Percentiles rank a stretch among this genome's conserved stretches.
These are phyloP conservation scores for Ogataea hybrid DNA, from an alignment of 1,139 yeast genomes.

Conservation along the genomic window DNA sequence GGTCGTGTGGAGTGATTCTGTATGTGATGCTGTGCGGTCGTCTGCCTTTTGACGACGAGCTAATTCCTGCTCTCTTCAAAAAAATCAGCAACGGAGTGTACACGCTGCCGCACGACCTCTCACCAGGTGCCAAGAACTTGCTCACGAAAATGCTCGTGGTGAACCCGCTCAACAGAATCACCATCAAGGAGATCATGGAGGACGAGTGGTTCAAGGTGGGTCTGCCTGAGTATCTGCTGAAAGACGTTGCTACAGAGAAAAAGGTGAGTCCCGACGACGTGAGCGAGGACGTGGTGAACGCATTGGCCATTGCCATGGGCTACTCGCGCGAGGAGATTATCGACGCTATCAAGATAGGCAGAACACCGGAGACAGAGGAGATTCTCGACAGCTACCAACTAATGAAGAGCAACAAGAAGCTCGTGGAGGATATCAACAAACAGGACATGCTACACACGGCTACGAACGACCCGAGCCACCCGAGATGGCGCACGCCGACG, in stretches of 20 bases:
- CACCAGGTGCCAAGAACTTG: conserved; percentile 83
- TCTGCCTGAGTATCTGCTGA: conserved; percentile 78
- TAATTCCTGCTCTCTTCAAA: conserved; percentile 93
- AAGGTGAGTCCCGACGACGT: conserved; percentile 39
- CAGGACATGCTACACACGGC: conserved; percentile 26
- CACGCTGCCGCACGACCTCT: conserved; percentile 84
- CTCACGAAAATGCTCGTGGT: conserved; percentile 94
- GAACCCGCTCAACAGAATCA: conserved; percentile 92
- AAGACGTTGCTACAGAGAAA: conserved; percentile 55
- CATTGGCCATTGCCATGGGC: conserved; percentile 87
- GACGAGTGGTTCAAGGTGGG: conserved; percentile 94
- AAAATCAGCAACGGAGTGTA: conserved; percentile 95
- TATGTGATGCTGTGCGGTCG: conserved; percentile 98
- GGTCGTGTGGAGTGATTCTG: conserved; percentile 97
- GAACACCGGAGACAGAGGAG: conserved; percentile 54
- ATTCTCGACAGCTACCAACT: conserved; percentile 89
- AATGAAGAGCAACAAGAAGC: conserved; percentile 78
- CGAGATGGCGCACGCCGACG: conserved; percentile 30
- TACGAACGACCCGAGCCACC: conserved; percentile 31
- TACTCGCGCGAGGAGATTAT: conserved; percentile 84
- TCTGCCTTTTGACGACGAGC: conserved; percentile 96
- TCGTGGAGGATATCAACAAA: conserved; percentile 63
- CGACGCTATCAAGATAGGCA: conserved; percentile 57
- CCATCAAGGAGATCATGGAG: conserved; percentile 90
- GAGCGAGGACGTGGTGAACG: conserved; percentile 78